Evolutionary conservation across 306 rosid genomes (phyloP).

Genomic region (Dicorynia guianensis): DNA sequence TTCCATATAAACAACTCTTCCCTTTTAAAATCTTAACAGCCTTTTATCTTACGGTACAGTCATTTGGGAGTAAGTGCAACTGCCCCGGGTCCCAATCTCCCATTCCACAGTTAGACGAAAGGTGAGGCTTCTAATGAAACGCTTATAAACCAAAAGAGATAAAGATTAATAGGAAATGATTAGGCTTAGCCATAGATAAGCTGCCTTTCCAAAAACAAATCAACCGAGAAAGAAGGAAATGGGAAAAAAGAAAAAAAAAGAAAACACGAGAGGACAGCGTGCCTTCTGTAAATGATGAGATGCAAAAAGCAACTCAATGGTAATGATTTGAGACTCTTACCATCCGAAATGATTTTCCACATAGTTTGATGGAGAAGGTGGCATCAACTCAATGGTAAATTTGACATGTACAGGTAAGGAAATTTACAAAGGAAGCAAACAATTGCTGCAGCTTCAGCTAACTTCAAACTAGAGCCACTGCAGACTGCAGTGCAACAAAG

Average conservation of each 20-base stretch:
- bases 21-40: neutral
- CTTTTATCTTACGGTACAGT: neutral
- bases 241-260: neutral
- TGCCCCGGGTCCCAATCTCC: conserved; percentile 29
- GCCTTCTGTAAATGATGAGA: conserved; percentile 19
- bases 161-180: neutral
- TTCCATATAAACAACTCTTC: neutral
- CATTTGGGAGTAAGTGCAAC: conserved; percentile 1
- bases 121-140: conserved; percentile 7
- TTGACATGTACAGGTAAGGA: neutral
- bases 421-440: conserved; percentile 23
- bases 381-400: conserved; percentile 1
- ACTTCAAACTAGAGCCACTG: too few species aligned
- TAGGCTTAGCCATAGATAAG: too few species aligned
- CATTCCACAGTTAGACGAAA: conserved; percentile 27
- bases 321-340: conserved; percentile 18
- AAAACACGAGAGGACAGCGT: neutral
- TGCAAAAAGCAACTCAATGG: conserved; percentile 3
- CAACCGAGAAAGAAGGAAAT: too few species aligned
- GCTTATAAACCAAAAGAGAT: conserved; percentile 18
- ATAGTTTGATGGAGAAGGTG: conserved; percentile 19
- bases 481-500: conserved; percentile 12
- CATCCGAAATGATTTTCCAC: conserved; percentile 28
- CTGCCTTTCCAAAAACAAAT: too few species aligned
- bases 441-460: conserved; percentile 1